Evolutionary conservation across 2,329 filamentous ascomycete species (phyloP).

Genomic region (Achaetomium macrosporum): DNA sequence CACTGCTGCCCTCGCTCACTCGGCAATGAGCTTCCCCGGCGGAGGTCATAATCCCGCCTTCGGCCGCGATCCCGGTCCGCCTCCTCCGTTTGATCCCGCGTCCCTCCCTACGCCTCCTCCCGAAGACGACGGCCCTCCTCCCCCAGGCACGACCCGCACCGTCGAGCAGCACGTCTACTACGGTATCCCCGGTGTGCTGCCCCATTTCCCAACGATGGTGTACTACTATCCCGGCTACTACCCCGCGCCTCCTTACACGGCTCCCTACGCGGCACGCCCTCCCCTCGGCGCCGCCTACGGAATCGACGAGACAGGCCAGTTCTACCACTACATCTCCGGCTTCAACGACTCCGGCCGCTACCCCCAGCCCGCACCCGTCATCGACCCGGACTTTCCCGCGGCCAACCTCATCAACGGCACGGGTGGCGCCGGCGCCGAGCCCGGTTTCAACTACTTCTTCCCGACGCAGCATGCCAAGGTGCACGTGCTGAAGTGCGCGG

Average conservation of each 20-base stretch:
- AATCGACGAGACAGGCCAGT: not conserved
- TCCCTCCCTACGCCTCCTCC: not conserved
- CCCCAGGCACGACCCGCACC: slow-evolving; percentile 12
- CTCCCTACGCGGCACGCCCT: not conserved
- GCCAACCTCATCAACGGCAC: slow-evolving; percentile 52
- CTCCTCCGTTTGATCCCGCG: not conserved
- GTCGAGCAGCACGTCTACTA: not conserved
- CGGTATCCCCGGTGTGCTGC: not conserved
- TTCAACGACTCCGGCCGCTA: slow-evolving; percentile 32
- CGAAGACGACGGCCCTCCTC: slow-evolving; percentile 15
- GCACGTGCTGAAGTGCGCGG: slow-evolving; percentile 47
- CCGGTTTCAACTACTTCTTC: slow-evolving; percentile 60
- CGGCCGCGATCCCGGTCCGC: slow-evolving; percentile 11
- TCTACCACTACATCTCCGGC: slow-evolving; percentile 21
- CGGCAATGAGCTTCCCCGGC: slow-evolving; percentile 6
- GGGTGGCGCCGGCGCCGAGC: slow-evolving; percentile 53
- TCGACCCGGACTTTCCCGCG: slow-evolving; percentile 43
- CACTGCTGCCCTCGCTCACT: not conserved
- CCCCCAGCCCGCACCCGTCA: slow-evolving; percentile 38
- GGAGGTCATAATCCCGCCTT: slow-evolving; percentile 12
- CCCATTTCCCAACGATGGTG: not conserved
- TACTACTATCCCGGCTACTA: not conserved
- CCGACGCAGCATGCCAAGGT: slow-evolving; percentile 52
- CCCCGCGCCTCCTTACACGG: not conserved
- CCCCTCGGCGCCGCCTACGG: slow-evolving; percentile 1